Conservation (phyloP, 2,329 filamentous ascomycete genomes). For the Coniella lustricola region DNA sequence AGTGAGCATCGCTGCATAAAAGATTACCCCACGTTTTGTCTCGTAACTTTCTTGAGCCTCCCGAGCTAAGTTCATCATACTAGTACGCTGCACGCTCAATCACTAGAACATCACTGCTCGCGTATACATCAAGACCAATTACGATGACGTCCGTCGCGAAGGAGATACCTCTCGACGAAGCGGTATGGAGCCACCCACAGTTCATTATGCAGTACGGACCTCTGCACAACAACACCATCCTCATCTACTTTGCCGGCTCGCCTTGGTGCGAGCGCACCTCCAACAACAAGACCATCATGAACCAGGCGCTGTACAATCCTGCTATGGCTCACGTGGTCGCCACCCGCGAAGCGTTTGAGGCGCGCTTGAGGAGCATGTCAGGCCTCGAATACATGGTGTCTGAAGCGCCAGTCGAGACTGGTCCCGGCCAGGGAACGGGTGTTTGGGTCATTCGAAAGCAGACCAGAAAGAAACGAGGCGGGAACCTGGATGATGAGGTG, state of each 20-base stretch:
- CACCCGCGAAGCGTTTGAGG: conserved; percentile 58
- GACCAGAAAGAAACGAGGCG: conserved; percentile 47
- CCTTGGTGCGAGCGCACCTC: conserved; percentile 63
- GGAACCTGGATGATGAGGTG: conserved; percentile 50
- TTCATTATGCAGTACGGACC: conserved; percentile 45
- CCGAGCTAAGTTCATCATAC: too few relatives aligned
- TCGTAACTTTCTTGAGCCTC: too few relatives aligned
- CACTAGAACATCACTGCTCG: background rate
- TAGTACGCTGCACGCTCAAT: too few relatives aligned
- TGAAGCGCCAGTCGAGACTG: conserved; percentile 57
- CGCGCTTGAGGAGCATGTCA: conserved; percentile 55
- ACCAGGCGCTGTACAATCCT: conserved; percentile 55
- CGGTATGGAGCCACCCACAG: conserved; percentile 54
- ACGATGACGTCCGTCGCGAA: conserved; percentile 36
- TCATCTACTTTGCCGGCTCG: conserved; percentile 61
- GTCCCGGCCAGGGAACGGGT: conserved; percentile 52
- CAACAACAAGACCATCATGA: conserved; percentile 58
- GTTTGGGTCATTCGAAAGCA: conserved; percentile 67
- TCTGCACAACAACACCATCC: conserved; percentile 58
- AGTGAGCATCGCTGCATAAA: too few relatives aligned
- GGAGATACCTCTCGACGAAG: conserved; percentile 56
- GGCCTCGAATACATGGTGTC: conserved; percentile 62
- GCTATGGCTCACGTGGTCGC: conserved; percentile 50
- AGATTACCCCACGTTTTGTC: too few relatives aligned
- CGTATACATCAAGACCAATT: background rate